A percentile compares a stretch with the other conserved stretches of the same genome.
Conservation (phyloP, 106 monocot genomes). For the Xerophyta viscosa region DNA sequence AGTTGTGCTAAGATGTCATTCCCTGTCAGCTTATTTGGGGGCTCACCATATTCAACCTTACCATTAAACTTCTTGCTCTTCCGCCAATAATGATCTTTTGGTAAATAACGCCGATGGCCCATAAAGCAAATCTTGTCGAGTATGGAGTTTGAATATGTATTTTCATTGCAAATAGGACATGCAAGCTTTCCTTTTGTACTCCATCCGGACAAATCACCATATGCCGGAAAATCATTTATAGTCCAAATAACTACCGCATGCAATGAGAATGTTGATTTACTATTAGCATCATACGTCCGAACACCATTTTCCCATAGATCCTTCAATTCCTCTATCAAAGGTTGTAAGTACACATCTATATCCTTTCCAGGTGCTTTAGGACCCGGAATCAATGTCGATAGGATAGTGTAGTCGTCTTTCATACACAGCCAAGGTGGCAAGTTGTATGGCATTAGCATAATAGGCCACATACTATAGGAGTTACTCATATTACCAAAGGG, state of each 20-base stretch:
- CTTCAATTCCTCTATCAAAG: constrained; percentile 7
- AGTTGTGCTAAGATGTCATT: background rate
- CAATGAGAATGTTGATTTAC: constrained; percentile 9
- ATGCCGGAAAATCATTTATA: constrained; percentile 11
- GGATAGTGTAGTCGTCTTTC: background rate
- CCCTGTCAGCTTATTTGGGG: too few species aligned
- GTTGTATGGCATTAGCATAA: constrained; percentile 1
- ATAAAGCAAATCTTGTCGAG: constrained; percentile 2
- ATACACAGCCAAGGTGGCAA: constrained; percentile 11
- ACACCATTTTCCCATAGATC: background rate
- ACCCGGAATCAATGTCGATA: background rate
- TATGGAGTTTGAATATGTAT: background rate
- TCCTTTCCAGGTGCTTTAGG: background rate
- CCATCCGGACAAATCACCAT: constrained; percentile 12
- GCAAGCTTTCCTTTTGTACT: constrained; percentile 9
- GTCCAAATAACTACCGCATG: constrained; percentile 5
- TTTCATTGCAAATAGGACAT: constrained; percentile 3
- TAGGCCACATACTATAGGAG: constrained; percentile 3
- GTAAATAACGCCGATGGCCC: constrained; percentile 5
- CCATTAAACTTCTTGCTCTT: background rate
- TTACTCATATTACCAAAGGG: background rate
- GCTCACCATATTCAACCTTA: background rate
- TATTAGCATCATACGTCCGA: constrained; percentile 7
- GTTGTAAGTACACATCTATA: constrained; percentile 9
- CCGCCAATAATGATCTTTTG: background rate